Evolutionary conservation across 1,139 yeast genomes (phyloP), one percentile per base, ranked within the genome.

Genomic region (Blastobotrys aristatus): DNA sequence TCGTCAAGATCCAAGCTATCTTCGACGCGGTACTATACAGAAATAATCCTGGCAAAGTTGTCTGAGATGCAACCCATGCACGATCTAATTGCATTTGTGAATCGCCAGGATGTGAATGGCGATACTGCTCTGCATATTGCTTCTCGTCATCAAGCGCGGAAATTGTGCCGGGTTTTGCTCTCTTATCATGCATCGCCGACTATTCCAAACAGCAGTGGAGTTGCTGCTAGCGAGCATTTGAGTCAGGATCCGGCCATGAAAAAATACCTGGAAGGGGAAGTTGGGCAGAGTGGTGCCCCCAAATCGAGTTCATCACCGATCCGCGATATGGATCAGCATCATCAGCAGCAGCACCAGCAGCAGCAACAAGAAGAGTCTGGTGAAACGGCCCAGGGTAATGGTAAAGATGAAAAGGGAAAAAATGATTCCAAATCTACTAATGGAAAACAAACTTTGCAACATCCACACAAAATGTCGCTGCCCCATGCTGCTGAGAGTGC

Each of bases 121-220:
- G 88, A 90, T 62, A 86, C 96, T 0, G 95, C 96, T 0, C 71
- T 89, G 49, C 96, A 90, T 59, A 75, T 90, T 40, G 84, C 92
- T 26, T 85, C 95, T 1, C 77, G 80, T 48, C 79, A 84, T 59
- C 77, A 84, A 39, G 87, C 92, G 47, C 79, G 82, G 56, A 80
- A 81, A 59, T 80, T 92, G 53, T 84, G 86, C 57, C 81, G 83
- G 54, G 80, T 84, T 1, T 72, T 92, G 45, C 68, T 88, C 14
- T 76, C 79, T 35, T 83, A 85, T 64, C 86, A 84, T 55, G 92
- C 90, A 13, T 76, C 79, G 50, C 76, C 85, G 18, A 82, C 84
- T 56, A 71, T 89, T 38, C 75, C 79, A 36, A 90, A 92, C 64
- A 76, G 81, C 54, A 78, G 79, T 31, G 85, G 89, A 14, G 75